Percentiles rank a stretch among this genome's conserved stretches.
Evolutionary conservation across 2,329 filamentous ascomycete species (phyloP).

Genomic region (Penicillium sp.): DNA sequence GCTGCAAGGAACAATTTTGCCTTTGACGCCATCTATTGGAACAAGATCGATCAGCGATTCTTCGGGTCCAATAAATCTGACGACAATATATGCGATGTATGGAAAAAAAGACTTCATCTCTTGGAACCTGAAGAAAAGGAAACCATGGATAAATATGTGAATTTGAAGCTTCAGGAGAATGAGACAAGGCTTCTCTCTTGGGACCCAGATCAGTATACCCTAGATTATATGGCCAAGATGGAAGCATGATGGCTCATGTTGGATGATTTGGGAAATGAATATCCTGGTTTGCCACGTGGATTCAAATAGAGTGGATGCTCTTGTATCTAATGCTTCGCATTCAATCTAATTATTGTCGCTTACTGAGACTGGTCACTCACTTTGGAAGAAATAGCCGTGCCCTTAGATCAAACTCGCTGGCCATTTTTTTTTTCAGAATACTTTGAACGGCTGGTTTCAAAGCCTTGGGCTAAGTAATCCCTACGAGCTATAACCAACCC

Average conservation of each 20-base stretch:
- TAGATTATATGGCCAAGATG: conserved; percentile 2
- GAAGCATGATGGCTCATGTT: not conserved
- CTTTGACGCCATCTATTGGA: conserved; percentile 19
- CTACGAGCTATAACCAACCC: conserved; percentile 4
- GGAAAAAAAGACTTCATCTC: conserved; percentile 7
- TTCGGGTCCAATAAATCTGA: not conserved
- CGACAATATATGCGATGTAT: conserved; percentile 5
- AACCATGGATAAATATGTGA: conserved; percentile 5
- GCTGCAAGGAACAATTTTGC: conserved; percentile 19
- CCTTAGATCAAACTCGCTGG: conserved; percentile 16
- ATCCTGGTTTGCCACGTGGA: too few species aligned
- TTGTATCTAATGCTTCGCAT: too few species aligned
- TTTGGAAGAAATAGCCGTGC: conserved; percentile 10
- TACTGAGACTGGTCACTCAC: not conserved
- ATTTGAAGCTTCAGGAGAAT: conserved; percentile 7
- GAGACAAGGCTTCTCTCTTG: conserved; percentile 7
- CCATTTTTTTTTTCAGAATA: conserved; percentile 14
- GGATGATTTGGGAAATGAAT: too few species aligned
- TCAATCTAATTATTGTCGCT: not conserved
- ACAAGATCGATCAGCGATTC: conserved; percentile 6
- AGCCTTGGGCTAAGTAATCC: conserved; percentile 19
- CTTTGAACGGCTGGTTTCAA: conserved; percentile 15
- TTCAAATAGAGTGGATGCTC: too few species aligned
- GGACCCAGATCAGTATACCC: conserved; percentile 13
- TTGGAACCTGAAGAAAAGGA: conserved; percentile 3